Evolutionary conservation across 148 eudicot species (phyloP).

Genomic region (Agrostemma githago): DNA sequence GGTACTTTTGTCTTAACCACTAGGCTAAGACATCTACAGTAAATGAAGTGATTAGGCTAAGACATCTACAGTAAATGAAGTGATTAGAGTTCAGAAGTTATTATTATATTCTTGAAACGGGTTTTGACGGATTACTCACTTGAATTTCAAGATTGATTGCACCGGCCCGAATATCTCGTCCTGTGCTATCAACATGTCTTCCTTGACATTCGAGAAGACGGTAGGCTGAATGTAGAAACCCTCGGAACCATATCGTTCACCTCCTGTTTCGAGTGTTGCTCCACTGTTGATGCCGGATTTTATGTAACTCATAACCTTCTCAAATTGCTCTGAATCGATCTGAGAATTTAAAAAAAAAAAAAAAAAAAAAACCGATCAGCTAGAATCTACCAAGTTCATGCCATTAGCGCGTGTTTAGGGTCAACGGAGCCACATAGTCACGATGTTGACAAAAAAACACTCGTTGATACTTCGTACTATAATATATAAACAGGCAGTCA

Average conservation of each 20-base stretch:
- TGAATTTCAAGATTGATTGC: slow-evolving; percentile 56
- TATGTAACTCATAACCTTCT: slow-evolving; percentile 51
- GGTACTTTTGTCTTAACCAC: no score
- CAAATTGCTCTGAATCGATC: slow-evolving; percentile 51
- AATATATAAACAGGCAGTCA: neutral
- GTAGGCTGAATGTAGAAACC: slow-evolving; percentile 60
- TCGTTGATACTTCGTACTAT: no score
- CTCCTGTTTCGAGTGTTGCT: slow-evolving; percentile 51
- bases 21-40: no score
- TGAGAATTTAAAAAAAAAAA: slow-evolving; percentile 15
- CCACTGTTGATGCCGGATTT: slow-evolving; percentile 40
- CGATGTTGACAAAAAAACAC: neutral
- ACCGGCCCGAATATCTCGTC: slow-evolving; percentile 67
- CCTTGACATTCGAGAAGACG: slow-evolving; percentile 57
- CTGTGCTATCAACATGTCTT: slow-evolving; percentile 54
- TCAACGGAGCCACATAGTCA: neutral
- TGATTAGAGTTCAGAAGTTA: neutral
- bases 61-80: neutral
- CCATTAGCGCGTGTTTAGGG: neutral
- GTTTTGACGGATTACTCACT: slow-evolving; percentile 24
- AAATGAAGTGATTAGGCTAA: neutral
- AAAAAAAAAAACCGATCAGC: neutral
- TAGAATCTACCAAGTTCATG: neutral
- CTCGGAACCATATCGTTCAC: slow-evolving; percentile 40
- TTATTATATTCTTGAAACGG: neutral